A percentile compares a stretch with the other conserved stretches of the same genome.
phyloP scores from a whole-genome alignment of 2,329 filamentous ascomycete species.

The Microcera coccophila region DNA sequence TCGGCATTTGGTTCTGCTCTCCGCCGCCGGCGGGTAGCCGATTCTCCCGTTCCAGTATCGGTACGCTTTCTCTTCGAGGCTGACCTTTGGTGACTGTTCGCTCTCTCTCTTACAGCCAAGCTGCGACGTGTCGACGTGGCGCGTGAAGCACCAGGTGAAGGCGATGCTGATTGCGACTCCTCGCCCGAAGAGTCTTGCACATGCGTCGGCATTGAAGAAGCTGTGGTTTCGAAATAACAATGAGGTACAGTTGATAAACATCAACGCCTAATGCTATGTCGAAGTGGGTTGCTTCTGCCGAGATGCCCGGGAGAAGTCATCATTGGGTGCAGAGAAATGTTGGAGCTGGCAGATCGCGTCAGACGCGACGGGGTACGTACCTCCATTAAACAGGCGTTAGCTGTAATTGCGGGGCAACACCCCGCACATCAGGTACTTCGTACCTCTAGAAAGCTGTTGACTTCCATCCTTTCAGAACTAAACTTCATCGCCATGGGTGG shows the following conservation, averaged over 20 bases:
- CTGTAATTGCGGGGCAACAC: not conserved
- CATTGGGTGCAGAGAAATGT: not conserved
- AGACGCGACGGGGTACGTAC: slow-evolving; percentile 16
- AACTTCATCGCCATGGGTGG: no score
- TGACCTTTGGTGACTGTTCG: slow-evolving; percentile 18
- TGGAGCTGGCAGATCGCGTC: slow-evolving; percentile 6
- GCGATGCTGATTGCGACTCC: slow-evolving; percentile 18
- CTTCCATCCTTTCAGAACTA: no score
- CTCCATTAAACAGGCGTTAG: slow-evolving; percentile 1
- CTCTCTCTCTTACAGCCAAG: slow-evolving; percentile 26
- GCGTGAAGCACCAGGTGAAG: slow-evolving; percentile 16
- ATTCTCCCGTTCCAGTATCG: slow-evolving; percentile 20
- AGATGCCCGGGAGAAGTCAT: no score
- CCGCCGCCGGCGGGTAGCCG: slow-evolving; percentile 22
- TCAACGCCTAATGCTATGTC: no score
- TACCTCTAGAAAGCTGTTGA: no score
- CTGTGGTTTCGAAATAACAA: not conserved
- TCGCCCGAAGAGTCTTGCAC: slow-evolving; percentile 15
- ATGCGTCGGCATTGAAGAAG: slow-evolving; percentile 26
- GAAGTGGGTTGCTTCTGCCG: no score
- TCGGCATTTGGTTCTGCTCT: slow-evolving; percentile 22
- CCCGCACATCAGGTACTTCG: not conserved
- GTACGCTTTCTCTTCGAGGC: slow-evolving; percentile 33
- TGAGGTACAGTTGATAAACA: no score
- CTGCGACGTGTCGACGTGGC: slow-evolving; percentile 17